Percentiles rank a stretch among this genome's conserved stretches.
phyloP scores from a whole-genome alignment of 306 rosid species.

The Cucumis cinereus region DNA sequence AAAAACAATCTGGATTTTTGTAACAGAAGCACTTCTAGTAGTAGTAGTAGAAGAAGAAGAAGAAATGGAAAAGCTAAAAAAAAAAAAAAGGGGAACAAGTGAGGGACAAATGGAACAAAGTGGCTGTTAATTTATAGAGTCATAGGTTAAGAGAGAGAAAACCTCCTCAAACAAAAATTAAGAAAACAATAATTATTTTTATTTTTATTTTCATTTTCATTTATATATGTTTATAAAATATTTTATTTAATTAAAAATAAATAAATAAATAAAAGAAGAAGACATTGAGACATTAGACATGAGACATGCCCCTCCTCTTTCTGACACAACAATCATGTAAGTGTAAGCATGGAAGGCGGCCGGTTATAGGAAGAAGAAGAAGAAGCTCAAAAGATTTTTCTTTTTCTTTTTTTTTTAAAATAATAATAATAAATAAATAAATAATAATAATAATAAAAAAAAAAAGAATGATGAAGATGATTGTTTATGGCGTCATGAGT shows the following conservation, averaged over 20 bases:
- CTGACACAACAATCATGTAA: constrained; percentile 98
- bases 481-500: constrained; percentile 66
- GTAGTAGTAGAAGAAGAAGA: neutral
- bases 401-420: constrained; percentile 16
- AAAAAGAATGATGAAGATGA: constrained; percentile 15
- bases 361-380: constrained; percentile 38
- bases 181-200: no score
- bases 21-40: constrained; percentile 2
- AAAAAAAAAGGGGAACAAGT: constrained; percentile 14
- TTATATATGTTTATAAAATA: no score
- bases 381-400: constrained; percentile 34
- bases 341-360: constrained; percentile 99
- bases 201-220: no score
- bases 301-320: constrained; percentile 57
- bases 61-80: neutral
- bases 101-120: constrained; percentile 54
- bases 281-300: constrained; percentile 12
- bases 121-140: constrained; percentile 67
- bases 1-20: constrained; percentile 12
- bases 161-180: neutral
- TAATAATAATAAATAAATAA: no score
- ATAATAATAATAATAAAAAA: no score
- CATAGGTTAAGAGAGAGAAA: constrained; percentile 12
- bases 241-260: no score
- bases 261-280: neutral